These are phyloP conservation scores for Cyclotella cryptica DNA, from an alignment of 108 stramenopile species.

Conservation along the genomic window DNA sequence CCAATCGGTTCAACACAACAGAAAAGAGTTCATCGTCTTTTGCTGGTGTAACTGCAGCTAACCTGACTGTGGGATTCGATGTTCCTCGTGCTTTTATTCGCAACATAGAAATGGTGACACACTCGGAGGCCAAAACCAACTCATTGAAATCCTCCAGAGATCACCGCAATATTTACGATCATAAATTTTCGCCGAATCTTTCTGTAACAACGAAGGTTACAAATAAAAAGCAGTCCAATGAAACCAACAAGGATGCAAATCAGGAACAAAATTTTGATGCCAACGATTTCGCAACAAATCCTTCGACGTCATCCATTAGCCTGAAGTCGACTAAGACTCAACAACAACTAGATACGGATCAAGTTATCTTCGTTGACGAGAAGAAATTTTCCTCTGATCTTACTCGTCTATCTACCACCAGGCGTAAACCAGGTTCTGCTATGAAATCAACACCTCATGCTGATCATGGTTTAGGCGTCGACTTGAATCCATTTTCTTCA, in stretches of 20 bases:
- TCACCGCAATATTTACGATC: neutral
- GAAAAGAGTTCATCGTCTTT: conserved; percentile 8
- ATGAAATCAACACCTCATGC: conserved; percentile 5
- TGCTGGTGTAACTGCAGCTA: neutral
- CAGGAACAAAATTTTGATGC: neutral
- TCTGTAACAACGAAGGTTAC: neutral
- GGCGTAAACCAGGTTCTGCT: neutral
- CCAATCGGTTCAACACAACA: conserved; percentile 10
- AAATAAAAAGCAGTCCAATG: neutral
- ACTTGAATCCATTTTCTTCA: conserved; percentile 5
- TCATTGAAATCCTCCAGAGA: neutral
- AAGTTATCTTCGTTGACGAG: conserved; percentile 4
- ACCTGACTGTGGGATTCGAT: conserved; percentile 11
- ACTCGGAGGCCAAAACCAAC: conserved; percentile 9
- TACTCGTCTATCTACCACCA: neutral
- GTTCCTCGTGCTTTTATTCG: conserved; percentile 3
- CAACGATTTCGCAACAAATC: neutral
- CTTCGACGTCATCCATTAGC: neutral
- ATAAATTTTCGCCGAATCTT: conserved; percentile 4
- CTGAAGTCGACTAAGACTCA: neutral
- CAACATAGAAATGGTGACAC: conserved; percentile 5
- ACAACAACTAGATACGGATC: neutral
- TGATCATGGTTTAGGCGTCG: neutral
- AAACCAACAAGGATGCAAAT: neutral
- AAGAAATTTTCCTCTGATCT: conserved; percentile 9